Evolutionary conservation across 2,329 filamentous ascomycete species (phyloP).

Genomic region (Botrytis sinoallii): DNA sequence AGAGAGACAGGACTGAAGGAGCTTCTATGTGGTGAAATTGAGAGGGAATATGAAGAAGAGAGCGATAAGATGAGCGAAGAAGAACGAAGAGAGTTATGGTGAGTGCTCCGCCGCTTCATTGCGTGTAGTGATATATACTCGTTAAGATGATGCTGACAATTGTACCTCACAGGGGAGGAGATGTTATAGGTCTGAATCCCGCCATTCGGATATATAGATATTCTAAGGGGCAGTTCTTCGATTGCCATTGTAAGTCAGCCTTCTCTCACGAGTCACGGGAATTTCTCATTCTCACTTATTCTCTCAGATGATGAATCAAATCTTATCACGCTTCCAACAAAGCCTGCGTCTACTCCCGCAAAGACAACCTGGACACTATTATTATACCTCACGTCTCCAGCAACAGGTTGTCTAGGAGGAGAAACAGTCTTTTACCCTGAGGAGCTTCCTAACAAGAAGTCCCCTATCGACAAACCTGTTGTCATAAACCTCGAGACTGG

Average conservation of each 20-base stretch:
- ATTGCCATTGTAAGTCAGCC: constrained; percentile 77
- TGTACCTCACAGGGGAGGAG: constrained; percentile 65
- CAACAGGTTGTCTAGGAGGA: constrained; percentile 75
- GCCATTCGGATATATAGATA: constrained; percentile 92
- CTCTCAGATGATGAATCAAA: constrained; percentile 83
- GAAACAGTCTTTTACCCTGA: constrained; percentile 91
- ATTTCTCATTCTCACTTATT: background rate
- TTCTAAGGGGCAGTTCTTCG: constrained; percentile 82
- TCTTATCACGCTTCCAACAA: constrained; percentile 56
- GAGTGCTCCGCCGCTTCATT: constrained; percentile 7
- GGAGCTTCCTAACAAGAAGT: constrained; percentile 47
- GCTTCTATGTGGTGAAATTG: constrained; percentile 31
- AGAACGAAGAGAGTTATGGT: constrained; percentile 36
- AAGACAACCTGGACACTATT: constrained; percentile 90
- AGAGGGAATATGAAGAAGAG: constrained; percentile 23
- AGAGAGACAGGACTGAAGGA: constrained; percentile 69
- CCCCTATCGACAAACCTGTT: constrained; percentile 57
- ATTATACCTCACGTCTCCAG: constrained; percentile 75
- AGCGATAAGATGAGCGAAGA: constrained; percentile 32
- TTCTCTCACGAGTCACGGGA: constrained; percentile 6
- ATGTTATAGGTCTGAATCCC: constrained; percentile 78
- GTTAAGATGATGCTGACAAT: background rate
- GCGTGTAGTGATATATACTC: background rate
- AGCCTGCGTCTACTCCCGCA: constrained; percentile 45
- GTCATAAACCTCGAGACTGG: constrained; percentile 76